Base-by-base conservation (phyloP, 352 stramenopile species). In the Saprolegnia diclina region DNA sequence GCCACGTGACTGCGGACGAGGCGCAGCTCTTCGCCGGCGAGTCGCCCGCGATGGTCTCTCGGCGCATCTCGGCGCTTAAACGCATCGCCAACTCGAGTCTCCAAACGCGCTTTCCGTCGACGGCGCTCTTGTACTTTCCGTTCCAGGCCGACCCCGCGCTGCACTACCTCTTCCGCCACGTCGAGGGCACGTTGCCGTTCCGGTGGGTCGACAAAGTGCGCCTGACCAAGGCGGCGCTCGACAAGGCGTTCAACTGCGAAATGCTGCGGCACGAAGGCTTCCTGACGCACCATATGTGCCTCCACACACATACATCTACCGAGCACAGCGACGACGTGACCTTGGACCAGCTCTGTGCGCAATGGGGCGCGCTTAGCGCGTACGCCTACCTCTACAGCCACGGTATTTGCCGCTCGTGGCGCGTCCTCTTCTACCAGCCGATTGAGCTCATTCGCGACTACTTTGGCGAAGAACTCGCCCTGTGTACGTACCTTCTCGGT, bases 131-230 rank as follows among this genome's bases (percentile, higher is more conserved):
- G 18, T 77, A 83, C 65, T 63, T 93, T 32, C 74, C 81, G 3
- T 93, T 81, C 71, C 73, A 73, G 42, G 72, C 80, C 37, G 72
- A 82, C 24, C 50, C 76, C 5, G 81, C 81, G 32, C 50, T 90
- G 50, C 81, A 79, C 19, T 92, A 90, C 57, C 67, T 91, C 21
- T 92, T 89, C 63, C 77, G 79, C 0, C 79, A 88, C 59, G 85
- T 90, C 53, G 85, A 90, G 48, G 76, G 74, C 24, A 73, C 77
- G 44, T 62, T 69, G 29, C 80, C 82, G n/a, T 91, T 92, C 55
- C 85, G 85, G 7, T 71, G 85, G 16, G 83, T 85, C 18, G 85
- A 90, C 76, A 89, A 90, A 71, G 90, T 91, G 65, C 83, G 80
- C 0, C 72, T 92, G 16, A 89, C 83, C 5, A 91, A 91, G 63